phyloP scores from a whole-genome alignment of 1,284 basidiomycete species.

The Rhodotorula sp. region DNA sequence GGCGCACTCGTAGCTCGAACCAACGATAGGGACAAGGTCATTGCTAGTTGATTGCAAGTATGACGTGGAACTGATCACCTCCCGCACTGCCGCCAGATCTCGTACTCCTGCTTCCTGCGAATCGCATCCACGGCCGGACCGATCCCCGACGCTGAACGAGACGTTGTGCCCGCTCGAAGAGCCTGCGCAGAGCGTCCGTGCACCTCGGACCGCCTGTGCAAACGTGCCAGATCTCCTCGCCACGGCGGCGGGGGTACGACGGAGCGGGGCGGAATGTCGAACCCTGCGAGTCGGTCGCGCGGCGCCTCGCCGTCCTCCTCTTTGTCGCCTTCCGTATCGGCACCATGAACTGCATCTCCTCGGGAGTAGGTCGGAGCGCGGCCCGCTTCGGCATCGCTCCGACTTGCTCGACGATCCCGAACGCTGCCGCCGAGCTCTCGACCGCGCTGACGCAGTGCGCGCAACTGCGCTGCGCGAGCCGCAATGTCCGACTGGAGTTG shows the following conservation, averaged over 20 bases:
- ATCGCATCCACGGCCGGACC: background rate
- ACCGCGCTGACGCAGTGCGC: slow-evolving; percentile 4
- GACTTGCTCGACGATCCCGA: background rate
- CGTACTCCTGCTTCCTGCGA: background rate
- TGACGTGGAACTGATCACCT: background rate
- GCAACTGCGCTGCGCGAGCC: slow-evolving; percentile 4
- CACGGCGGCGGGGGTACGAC: too few relatives aligned
- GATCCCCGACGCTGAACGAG: background rate
- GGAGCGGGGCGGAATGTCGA: background rate
- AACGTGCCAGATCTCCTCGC: too few relatives aligned
- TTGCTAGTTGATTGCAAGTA: too few relatives aligned
- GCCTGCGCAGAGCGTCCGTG: background rate
- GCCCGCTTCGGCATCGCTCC: background rate
- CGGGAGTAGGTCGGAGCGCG: background rate
- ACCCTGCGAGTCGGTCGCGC: too few relatives aligned
- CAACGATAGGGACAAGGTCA: too few relatives aligned
- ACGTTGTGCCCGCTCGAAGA: background rate
- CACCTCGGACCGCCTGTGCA: background rate
- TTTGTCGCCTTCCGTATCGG: background rate
- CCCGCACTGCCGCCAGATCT: background rate
- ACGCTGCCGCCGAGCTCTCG: slow-evolving; percentile 7
- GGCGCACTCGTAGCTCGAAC: too few relatives aligned
- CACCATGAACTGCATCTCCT: too few relatives aligned
- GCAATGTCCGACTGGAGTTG: slow-evolving; percentile 24
- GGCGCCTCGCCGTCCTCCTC: background rate